Conservation (phyloP, 108 stramenopile genomes). For the Poteriospumella lacustris region DNA sequence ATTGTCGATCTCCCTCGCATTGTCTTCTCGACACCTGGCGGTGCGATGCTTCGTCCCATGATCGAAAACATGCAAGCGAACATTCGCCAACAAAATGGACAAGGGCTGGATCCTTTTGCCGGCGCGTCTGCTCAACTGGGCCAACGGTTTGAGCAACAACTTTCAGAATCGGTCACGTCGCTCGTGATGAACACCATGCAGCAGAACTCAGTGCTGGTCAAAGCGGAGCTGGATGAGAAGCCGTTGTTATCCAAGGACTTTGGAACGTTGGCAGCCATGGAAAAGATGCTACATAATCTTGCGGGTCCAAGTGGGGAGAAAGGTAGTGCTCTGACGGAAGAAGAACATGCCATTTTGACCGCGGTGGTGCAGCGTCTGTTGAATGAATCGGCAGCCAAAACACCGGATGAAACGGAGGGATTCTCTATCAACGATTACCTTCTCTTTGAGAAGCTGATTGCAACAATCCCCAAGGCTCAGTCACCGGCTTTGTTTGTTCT, state of each 20-base stretch:
- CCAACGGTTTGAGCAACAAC: neutral
- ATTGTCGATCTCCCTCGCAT: conserved; percentile 33
- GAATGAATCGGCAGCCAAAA: neutral
- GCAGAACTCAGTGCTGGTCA: neutral
- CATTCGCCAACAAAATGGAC: conserved; percentile 16
- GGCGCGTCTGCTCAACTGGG: neutral
- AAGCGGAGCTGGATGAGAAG: neutral
- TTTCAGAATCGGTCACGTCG: neutral
- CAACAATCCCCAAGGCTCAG: neutral
- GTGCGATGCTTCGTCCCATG: conserved; percentile 37
- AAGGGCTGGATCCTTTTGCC: conserved; percentile 21
- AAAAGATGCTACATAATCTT: neutral
- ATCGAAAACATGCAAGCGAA: conserved; percentile 30
- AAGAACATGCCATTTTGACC: too few relatives aligned
- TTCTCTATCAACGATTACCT: neutral
- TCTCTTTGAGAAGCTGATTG: neutral
- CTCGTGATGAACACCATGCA: neutral
- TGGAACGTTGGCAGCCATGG: neutral
- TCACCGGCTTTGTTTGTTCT: neutral
- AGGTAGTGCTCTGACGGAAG: conserved; percentile 1
- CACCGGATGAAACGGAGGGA: neutral
- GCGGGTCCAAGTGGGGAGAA: neutral
- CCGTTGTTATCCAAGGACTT: neutral
- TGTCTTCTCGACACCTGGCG: conserved; percentile 38
- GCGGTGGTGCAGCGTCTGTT: neutral